Evolutionary conservation across 2,329 filamentous ascomycete genomes (phyloP).

Genomic region (Nakataea oryzae): DNA sequence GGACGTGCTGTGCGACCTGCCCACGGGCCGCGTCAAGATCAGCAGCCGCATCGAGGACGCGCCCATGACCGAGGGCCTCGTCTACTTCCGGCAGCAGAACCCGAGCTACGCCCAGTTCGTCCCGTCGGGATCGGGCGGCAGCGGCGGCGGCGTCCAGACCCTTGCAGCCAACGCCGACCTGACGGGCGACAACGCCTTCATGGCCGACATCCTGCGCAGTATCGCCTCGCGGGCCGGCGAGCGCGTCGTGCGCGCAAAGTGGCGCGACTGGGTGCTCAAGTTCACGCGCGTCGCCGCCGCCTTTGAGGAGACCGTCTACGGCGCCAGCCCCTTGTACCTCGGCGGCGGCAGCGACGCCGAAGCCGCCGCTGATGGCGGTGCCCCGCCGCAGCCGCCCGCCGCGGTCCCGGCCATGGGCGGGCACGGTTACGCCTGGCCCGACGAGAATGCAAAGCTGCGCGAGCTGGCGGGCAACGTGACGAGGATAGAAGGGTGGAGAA

Average conservation of each 20-base stretch:
- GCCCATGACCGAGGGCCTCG: conserved; percentile 70
- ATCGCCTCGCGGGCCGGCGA: conserved; percentile 83
- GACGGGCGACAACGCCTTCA: conserved; percentile 82
- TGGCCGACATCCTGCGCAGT: conserved; percentile 73
- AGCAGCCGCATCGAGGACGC: conserved; percentile 77
- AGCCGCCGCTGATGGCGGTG: neutral
- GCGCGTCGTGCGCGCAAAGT: conserved; percentile 81
- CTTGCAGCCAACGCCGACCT: conserved; percentile 43
- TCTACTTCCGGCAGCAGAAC: conserved; percentile 80
- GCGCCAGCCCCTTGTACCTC: conserved; percentile 80
- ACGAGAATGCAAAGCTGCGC: conserved; percentile 67
- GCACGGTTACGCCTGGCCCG: conserved; percentile 92
- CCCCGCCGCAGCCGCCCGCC: neutral
- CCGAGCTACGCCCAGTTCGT: conserved; percentile 41
- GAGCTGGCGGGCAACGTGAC: conserved; percentile 88
- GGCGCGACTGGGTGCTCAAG: conserved; percentile 87
- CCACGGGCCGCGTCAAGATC: conserved; percentile 88
- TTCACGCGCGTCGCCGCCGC: conserved; percentile 88
- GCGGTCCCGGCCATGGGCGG: conserved; percentile 49
- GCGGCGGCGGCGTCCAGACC: conserved; percentile 12
- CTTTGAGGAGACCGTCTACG: conserved; percentile 93
- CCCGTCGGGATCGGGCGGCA: conserved; percentile 23
- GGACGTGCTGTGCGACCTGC: conserved; percentile 90
- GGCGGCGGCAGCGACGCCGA: conserved; percentile 60
- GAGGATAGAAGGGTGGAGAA: conserved; percentile 93